Base-by-base conservation (phyloP, 805 yeast genomes). In the Grigorovia jiainica region DNA sequence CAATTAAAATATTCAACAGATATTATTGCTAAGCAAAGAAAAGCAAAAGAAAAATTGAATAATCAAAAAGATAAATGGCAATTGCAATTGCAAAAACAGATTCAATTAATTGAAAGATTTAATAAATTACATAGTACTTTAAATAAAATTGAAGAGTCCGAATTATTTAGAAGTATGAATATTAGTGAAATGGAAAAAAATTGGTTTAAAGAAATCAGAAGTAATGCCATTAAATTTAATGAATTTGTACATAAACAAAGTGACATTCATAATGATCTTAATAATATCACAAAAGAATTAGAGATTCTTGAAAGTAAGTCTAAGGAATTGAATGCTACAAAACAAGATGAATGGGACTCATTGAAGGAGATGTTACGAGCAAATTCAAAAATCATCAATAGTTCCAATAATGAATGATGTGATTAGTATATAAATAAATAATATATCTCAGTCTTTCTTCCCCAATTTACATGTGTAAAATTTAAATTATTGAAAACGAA, bases 141-240 rank as follows among this genome's bases (percentile, higher is more conserved):
- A 4, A 41, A 46, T 10, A 47, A 54, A 21, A 47, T 55, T 29
- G 34, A 36, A 51, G 47, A 25, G 39, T 36, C 24, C 44, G 47
- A 7, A 35, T 43, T 3, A 43, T 45, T 50, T 7, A 45, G 40
- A 34, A 57, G 63, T 6, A 40, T 56, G 13, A 63, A 68, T 0
- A 49, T 73, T 25, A 63, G 68, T 39, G 55, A 55, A 3, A 54
- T 64, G 9, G 80, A 75, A 50, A 56, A 58, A 40, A 55, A 48
- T 20, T 75, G 78, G 77, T 63, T 70, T 43, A 60, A 54, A 25
- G 76, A 72, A 48, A 56, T 75, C 7, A 61, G 58, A 35, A 50
- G 46, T 10, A 60, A 60, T 20, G 61, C 61, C 0, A 25, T 52
- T 3, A 44, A 48, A 10, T 63, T 66, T 51, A 66, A 66, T 30